Evolutionary conservation across 768 basidiomycete species (phyloP).

Genomic region (Sutorius australiensis): DNA sequence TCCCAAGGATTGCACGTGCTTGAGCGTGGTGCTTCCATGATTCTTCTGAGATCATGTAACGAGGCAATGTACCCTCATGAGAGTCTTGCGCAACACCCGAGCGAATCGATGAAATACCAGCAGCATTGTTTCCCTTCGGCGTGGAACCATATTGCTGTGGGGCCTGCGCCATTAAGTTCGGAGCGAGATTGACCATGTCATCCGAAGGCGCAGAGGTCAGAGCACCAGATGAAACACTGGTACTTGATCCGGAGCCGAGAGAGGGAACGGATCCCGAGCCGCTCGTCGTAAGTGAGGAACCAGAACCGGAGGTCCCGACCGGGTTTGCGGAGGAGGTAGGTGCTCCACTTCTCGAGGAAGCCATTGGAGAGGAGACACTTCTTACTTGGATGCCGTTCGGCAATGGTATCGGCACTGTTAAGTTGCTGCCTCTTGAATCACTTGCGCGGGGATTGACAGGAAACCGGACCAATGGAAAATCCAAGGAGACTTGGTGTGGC

Average conservation of each 20-base stretch:
- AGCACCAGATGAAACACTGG: constrained; percentile 48
- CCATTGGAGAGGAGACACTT: constrained; percentile 71
- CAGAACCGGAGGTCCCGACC: constrained; percentile 42
- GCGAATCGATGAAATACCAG: constrained; percentile 28
- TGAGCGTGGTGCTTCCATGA: constrained; percentile 85
- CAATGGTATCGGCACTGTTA: constrained; percentile 49
- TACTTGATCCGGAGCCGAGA: constrained; percentile 44
- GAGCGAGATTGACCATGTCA: constrained; percentile 48
- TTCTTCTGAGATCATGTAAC: constrained; percentile 64
- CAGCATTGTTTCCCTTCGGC: constrained; percentile 26
- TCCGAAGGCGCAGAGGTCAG: constrained; percentile 49
- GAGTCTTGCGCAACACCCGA: constrained; percentile 42
- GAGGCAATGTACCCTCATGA: constrained; percentile 40
- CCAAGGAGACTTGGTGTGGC: constrained; percentile 45
- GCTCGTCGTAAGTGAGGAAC: constrained; percentile 42
- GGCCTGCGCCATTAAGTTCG: constrained; percentile 45
- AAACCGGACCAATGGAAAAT: constrained; percentile 47
- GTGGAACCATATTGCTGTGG: constrained; percentile 44
- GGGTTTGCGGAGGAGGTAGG: constrained; percentile 25
- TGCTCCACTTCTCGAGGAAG: constrained; percentile 29
- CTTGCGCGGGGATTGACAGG: constrained; percentile 25
- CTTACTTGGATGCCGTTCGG: constrained; percentile 45
- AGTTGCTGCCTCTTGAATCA: constrained; percentile 35
- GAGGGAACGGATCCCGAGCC: constrained; percentile 51
- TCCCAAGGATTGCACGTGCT: constrained; percentile 77